Conservation (phyloP, 2,329 filamentous ascomycete genomes). For the Emericellopsis atlantica region DNA sequence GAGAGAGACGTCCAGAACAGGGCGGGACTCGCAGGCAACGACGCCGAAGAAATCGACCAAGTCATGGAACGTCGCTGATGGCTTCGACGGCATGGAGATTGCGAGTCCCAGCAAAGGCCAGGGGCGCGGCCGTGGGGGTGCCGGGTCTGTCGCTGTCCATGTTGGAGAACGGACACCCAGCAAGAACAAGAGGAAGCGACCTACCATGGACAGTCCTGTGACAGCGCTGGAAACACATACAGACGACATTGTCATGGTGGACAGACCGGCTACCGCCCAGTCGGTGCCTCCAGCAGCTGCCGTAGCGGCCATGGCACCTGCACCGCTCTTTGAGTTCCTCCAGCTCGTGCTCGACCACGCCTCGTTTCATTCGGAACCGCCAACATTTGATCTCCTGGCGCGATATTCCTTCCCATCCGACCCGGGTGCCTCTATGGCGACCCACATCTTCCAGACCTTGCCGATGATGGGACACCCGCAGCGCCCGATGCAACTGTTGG, state of each 20-base stretch:
- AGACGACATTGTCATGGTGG: constrained; percentile 24
- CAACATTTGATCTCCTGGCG: constrained; percentile 56
- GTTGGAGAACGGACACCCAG: constrained; percentile 46
- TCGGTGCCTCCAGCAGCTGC: constrained; percentile 6
- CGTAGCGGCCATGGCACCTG: constrained; percentile 9
- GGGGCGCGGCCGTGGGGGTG: constrained; percentile 17
- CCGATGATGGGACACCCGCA: constrained; percentile 37
- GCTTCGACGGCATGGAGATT: constrained; percentile 59
- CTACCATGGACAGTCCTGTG: constrained; percentile 51
- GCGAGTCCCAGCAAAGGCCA: constrained; percentile 41
- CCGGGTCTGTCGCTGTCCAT: constrained; percentile 27
- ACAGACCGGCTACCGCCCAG: constrained; percentile 7
- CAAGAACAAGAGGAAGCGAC: constrained; percentile 59
- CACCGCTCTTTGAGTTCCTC: constrained; percentile 31
- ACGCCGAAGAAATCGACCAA: constrained; percentile 51
- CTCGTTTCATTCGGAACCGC: constrained; percentile 37
- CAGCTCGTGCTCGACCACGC: constrained; percentile 54
- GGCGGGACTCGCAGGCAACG: constrained; percentile 5
- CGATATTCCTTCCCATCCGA: constrained; percentile 53
- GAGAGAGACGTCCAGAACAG: constrained; percentile 22
- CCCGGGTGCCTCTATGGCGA: constrained; percentile 48
- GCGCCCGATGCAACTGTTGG: constrained; percentile 41
- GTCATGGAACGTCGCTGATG: constrained; percentile 52
- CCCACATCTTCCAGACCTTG: constrained; percentile 56
- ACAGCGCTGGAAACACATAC: constrained; percentile 42